These are phyloP conservation scores for Lactarius deliciosus DNA, from an alignment of 768 basidiomycete species.

Conservation along the genomic window DNA sequence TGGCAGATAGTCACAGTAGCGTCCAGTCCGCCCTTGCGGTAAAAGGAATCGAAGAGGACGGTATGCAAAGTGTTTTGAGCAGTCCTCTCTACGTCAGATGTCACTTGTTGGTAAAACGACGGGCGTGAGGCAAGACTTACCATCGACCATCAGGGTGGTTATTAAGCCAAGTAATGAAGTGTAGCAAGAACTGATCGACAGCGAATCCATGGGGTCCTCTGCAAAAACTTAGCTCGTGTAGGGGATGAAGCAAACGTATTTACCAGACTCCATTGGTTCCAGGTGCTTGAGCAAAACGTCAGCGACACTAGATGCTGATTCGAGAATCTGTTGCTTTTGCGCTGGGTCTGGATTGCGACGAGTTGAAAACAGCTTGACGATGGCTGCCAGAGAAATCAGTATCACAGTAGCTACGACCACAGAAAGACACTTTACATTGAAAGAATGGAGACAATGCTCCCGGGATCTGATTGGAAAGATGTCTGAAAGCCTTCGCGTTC, in stretches of 20 bases:
- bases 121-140: constrained; percentile 38
- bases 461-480: constrained; percentile 76
- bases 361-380: constrained; percentile 83
- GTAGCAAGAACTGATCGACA: constrained; percentile 48
- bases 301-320: constrained; percentile 69
- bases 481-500: constrained; percentile 76
- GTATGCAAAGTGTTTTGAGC: constrained; percentile 76
- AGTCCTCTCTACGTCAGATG: constrained; percentile 60
- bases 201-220: constrained; percentile 40
- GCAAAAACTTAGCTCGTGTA: constrained; percentile 5
- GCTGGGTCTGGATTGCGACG: constrained; percentile 70
- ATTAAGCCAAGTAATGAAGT: constrained; percentile 55
- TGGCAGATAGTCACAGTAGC: constrained; percentile 59
- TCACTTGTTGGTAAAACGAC: constrained; percentile 16
- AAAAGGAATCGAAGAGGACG: constrained; percentile 73
- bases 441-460: constrained; percentile 78
- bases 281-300: constrained; percentile 73
- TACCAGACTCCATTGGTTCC: constrained; percentile 51
- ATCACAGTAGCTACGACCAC: neutral
- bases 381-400: constrained; percentile 47
- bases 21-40: constrained; percentile 68
- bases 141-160: constrained; percentile 56
- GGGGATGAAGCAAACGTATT: constrained; percentile 32
- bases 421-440: constrained; percentile 56
- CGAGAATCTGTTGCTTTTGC: constrained; percentile 76